phyloP scores from a whole-genome alignment of 139 green algal species.

The Chlamydomonas eustigma region DNA sequence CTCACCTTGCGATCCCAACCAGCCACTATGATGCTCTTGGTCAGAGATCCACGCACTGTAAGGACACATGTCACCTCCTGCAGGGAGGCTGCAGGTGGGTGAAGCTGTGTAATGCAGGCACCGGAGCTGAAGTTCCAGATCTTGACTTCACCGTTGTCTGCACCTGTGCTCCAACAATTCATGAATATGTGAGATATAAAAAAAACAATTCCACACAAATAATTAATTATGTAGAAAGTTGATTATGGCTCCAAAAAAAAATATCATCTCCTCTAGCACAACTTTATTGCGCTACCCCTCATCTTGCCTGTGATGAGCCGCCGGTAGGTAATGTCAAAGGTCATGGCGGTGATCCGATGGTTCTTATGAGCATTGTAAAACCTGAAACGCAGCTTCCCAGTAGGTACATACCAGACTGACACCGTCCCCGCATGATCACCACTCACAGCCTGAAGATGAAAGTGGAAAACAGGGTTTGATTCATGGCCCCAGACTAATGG shows the following conservation, averaged over 20 bases:
- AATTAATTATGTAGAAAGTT: no score
- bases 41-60: conserved; percentile 22
- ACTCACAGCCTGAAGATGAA: conserved; percentile 33
- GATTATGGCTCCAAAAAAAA: no score
- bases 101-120: conserved; percentile 36
- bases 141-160: conserved; percentile 49
- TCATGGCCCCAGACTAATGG: no score
- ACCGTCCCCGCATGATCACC: conserved; percentile 48
- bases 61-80: conserved; percentile 48
- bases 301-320: conserved; percentile 49
- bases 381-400: conserved; percentile 49
- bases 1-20: conserved; percentile 55
- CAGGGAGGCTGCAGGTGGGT: background rate
- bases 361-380: conserved; percentile 47
- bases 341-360: conserved; percentile 50
- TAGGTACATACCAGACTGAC: conserved; percentile 51
- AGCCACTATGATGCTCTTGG: conserved; percentile 46
- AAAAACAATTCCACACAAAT: no score
- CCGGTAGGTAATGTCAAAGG: conserved; percentile 48
- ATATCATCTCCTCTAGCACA: no score
- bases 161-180: conserved; percentile 13
- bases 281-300: no score
- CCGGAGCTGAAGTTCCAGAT: conserved; percentile 71
- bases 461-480: no score
- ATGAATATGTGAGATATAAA: background rate